A percentile compares a stretch with the other conserved stretches of the same genome.
These are phyloP conservation scores for Pythium volutum DNA, from an alignment of 352 stramenopile genomes.

Conservation along the genomic window DNA sequence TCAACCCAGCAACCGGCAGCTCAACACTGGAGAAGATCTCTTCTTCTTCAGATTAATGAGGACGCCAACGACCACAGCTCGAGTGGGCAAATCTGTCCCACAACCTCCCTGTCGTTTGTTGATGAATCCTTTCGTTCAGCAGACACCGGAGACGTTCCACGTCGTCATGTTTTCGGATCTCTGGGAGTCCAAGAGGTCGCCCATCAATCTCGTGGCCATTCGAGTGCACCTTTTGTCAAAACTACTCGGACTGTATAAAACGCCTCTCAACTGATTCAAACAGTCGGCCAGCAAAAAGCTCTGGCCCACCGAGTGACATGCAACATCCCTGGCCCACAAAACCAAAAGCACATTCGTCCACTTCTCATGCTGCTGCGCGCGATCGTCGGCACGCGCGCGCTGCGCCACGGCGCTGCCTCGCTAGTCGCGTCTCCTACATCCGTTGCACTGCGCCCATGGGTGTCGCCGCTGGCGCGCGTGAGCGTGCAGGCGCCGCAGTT, in stretches of 20 bases:
- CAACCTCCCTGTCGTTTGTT: too few relatives aligned
- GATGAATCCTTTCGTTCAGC: too few relatives aligned
- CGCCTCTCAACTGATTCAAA: conserved; percentile 5
- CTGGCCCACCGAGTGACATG: background rate
- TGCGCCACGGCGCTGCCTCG: conserved; percentile 1
- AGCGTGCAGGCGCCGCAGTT: conserved; percentile 12
- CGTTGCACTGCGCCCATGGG: background rate
- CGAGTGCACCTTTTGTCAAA: background rate
- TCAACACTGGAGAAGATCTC: too few relatives aligned
- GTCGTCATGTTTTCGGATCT: too few relatives aligned
- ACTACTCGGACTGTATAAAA: background rate
- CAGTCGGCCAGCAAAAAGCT: conserved; percentile 17
- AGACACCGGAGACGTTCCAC: too few relatives aligned
- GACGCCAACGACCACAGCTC: too few relatives aligned
- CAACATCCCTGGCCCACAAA: background rate
- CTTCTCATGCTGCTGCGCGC: conserved; percentile 14
- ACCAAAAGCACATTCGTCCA: too few relatives aligned
- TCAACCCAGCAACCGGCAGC: too few relatives aligned
- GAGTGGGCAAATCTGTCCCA: too few relatives aligned
- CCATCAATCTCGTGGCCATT: background rate
- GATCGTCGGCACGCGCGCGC: background rate
- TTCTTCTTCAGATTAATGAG: too few relatives aligned
- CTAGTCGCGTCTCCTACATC: background rate
- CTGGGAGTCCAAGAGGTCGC: too few relatives aligned
- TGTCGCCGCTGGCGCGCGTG: conserved; percentile 17